These are phyloP conservation scores for Waltergamsia citrina DNA, from an alignment of 2,329 filamentous ascomycete genomes.

Conservation along the genomic window DNA sequence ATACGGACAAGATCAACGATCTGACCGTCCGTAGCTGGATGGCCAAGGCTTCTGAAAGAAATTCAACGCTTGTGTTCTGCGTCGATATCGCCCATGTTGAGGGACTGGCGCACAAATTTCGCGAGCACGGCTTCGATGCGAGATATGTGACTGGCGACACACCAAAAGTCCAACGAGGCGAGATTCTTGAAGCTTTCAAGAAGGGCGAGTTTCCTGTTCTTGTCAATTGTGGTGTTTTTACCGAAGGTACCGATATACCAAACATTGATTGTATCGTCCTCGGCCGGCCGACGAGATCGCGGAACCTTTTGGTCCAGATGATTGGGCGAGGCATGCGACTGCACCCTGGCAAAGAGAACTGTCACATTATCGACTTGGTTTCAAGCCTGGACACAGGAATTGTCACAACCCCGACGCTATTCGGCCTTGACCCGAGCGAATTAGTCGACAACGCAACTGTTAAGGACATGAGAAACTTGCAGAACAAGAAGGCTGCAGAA, in stretches of 20 bases:
- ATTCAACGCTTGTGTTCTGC: constrained; percentile 89
- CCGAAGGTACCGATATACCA: constrained; percentile 94
- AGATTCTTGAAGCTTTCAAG: constrained; percentile 68
- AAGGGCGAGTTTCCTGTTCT: constrained; percentile 73
- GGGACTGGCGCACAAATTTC: constrained; percentile 67
- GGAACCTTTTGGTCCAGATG: constrained; percentile 95
- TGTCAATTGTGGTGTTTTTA: constrained; percentile 92
- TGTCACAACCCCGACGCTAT: constrained; percentile 82
- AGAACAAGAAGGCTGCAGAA: constrained; percentile 34
- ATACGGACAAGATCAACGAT: constrained; percentile 72
- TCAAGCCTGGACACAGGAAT: constrained; percentile 76
- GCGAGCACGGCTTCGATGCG: constrained; percentile 70
- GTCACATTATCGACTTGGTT: constrained; percentile 95
- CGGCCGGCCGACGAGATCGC: constrained; percentile 78
- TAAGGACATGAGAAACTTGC: constrained; percentile 49
- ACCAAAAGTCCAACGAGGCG: constrained; percentile 53
- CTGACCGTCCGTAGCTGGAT: constrained; percentile 82
- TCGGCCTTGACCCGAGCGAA: constrained; percentile 79
- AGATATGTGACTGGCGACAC: constrained; percentile 82
- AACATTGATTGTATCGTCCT: constrained; percentile 92
- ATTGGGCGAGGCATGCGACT: constrained; percentile 89
- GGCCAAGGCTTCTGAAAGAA: constrained; percentile 60
- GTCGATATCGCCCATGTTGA: constrained; percentile 80
- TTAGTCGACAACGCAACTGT: constrained; percentile 59
- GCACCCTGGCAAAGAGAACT: constrained; percentile 71